These are phyloP conservation scores for Acanthamoeba healyi DNA, from an alignment of 208 protist genomes.

Conservation along the genomic window DNA sequence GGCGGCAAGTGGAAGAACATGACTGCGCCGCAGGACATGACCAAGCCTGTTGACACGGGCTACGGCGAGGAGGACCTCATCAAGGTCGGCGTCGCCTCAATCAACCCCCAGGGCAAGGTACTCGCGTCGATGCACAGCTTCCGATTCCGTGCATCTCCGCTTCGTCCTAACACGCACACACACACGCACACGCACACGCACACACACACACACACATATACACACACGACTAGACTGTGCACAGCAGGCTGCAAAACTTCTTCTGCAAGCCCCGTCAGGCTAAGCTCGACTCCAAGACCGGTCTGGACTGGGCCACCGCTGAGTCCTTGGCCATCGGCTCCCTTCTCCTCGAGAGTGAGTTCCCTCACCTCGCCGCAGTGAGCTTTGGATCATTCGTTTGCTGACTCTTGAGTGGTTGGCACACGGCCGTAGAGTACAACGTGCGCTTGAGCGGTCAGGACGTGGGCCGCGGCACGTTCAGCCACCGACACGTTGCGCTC, in stretches of 20 bases:
- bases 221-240: conserved; percentile 4
- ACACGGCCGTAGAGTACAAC: conserved; percentile 75
- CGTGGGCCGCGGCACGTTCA: conserved; percentile 84
- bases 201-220: not conserved
- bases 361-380: not conserved
- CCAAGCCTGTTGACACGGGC: conserved; percentile 75
- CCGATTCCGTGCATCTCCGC: no score
- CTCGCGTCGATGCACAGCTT: no score
- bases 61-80: not conserved
- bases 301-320: conserved; percentile 88
- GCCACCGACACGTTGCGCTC: conserved; percentile 83
- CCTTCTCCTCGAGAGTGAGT: conserved; percentile 71
- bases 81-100: conserved; percentile 67
- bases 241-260: conserved; percentile 77
- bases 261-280: conserved; percentile 76
- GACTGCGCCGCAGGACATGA: conserved; percentile 44
- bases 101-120: conserved; percentile 63
- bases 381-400: no score
- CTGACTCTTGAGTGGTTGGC: not conserved
- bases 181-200: not conserved
- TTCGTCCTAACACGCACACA: not conserved
- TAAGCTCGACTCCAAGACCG: conserved; percentile 76
- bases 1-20: conserved; percentile 77
- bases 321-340: conserved; percentile 88
- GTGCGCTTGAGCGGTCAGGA: conserved; percentile 85